Evolutionary conservation across 805 yeast species (phyloP), one percentile per base, ranked within the genome.

Genomic region (Dipodascus albidus): DNA sequence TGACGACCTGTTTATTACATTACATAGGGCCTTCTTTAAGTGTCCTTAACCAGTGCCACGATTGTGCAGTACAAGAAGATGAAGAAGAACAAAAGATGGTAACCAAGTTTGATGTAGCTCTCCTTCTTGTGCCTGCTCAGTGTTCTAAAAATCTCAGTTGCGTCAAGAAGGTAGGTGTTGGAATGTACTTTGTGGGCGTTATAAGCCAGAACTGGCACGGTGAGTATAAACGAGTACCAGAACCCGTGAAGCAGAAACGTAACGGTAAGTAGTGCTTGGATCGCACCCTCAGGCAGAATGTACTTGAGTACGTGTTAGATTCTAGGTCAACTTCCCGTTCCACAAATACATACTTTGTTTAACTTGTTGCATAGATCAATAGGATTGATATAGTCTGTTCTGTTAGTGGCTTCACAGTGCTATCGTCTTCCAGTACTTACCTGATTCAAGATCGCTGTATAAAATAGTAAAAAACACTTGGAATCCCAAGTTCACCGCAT

Each of bases 91-190:
- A 87, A 70, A 63, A 91, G 77, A 68, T 88, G 91, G 80, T 87
- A 89, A 9, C 93, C 96, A 62, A 93, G 79, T 70, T 91, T 91
- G 68, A 87, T 71, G 67, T 90, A 89, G 56, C 88, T 79, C 72
- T 90, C 98, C 69, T 85, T 85, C 80, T 93, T 91, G 74, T 90
- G 96, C 66, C 85, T 87, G 62, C 87, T 79, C 65, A 91, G 79
- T 47, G 97, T 90, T 75, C 98, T 81, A 74, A 93, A 93, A 64
- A 91, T 93, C 70, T 91, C 97, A 48, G 99, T 91, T 55, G 98
- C 98, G 70, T 93, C 99, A 68, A 90, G 81, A 58, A 87, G 74
- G 67, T 91, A 90, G 67, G 83, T 82, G 70, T 87, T 88, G 62
- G 79, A 80, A 69, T 83, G 71, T 64, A 87, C 79, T 70, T 87